Conservation (phyloP, 2,329 filamentous ascomycete genomes). For the Neonectria magnoliae region DNA sequence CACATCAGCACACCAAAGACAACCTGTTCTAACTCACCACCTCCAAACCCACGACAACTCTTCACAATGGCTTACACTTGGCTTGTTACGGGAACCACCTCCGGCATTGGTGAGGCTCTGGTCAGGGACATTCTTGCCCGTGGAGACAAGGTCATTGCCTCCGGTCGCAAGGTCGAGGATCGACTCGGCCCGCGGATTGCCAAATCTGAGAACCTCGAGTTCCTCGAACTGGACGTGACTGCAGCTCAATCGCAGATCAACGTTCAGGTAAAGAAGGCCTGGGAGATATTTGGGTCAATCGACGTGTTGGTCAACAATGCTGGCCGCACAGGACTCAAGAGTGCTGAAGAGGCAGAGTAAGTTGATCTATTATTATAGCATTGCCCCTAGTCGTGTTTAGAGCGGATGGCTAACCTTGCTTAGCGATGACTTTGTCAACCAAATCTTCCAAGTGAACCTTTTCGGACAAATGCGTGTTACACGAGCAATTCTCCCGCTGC, state of each 20-base stretch:
- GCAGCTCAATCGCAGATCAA: conserved; percentile 27
- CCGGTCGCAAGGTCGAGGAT: conserved; percentile 41
- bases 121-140: conserved; percentile 37
- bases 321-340: conserved; percentile 41
- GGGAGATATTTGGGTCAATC: conserved; percentile 46
- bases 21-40: not conserved
- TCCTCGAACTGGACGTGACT: conserved; percentile 48
- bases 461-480: conserved; percentile 43
- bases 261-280: conserved; percentile 38
- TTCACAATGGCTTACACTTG: conserved; percentile 38
- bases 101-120: conserved; percentile 45
- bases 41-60: not conserved
- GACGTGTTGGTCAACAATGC: conserved; percentile 50
- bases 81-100: conserved; percentile 49
- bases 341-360: conserved; percentile 47
- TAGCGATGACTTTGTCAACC: conserved; percentile 36
- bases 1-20: not conserved
- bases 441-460: conserved; percentile 44
- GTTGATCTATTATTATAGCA: conserved; percentile 2
- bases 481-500: conserved; percentile 41
- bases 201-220: conserved; percentile 37
- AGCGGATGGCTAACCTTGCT: not conserved
- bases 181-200: conserved; percentile 36
- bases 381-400: not conserved
- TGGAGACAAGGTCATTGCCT: conserved; percentile 47